Conservation (phyloP, 108 stramenopile genomes). For the Cyclotella choctawhatcheeana region DNA sequence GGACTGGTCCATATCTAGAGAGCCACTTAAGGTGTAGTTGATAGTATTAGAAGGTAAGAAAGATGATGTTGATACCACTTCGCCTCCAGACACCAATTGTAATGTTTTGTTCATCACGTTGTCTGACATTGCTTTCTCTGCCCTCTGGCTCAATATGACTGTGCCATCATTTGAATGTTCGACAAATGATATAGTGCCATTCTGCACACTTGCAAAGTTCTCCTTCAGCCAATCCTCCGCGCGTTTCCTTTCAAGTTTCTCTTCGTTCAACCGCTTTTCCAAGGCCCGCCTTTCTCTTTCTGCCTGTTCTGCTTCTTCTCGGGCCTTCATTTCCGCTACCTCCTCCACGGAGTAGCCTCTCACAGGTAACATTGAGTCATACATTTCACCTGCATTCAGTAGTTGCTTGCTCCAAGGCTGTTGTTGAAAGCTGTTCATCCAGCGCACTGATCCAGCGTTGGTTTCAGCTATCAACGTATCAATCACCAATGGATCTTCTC, state of each 20-base stretch:
- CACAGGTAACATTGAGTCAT: conserved; percentile 69
- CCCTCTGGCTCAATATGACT: conserved; percentile 32
- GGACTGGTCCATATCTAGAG: too few species aligned
- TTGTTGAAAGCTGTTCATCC: conserved; percentile 83
- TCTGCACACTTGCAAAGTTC: conserved; percentile 26
- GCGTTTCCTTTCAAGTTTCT: conserved; percentile 29
- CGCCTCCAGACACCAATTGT: conserved; percentile 35
- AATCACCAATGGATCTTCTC: conserved; percentile 88
- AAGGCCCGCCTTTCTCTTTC: conserved; percentile 49
- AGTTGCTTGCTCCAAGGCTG: conserved; percentile 66
- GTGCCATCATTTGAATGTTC: conserved; percentile 32
- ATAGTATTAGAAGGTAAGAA: conserved; percentile 17
- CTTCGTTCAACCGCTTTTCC: conserved; percentile 59
- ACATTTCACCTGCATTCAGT: conserved; percentile 68
- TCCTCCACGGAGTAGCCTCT: conserved; percentile 80
- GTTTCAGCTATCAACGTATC: conserved; percentile 92
- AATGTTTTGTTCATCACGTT: conserved; percentile 28
- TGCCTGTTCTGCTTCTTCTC: conserved; percentile 58
- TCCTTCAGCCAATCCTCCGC: conserved; percentile 26
- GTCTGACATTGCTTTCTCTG: conserved; percentile 24
- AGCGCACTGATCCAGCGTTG: conserved; percentile 82
- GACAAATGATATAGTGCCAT: conserved; percentile 21
- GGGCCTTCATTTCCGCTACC: conserved; percentile 67
- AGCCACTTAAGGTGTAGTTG: too few species aligned
- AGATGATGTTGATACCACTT: conserved; percentile 26